Evolutionary conservation across 2,329 filamentous ascomycete genomes (phyloP), one percentile per base, ranked within the genome.

Genomic region (Plenodomus lindquistii): DNA sequence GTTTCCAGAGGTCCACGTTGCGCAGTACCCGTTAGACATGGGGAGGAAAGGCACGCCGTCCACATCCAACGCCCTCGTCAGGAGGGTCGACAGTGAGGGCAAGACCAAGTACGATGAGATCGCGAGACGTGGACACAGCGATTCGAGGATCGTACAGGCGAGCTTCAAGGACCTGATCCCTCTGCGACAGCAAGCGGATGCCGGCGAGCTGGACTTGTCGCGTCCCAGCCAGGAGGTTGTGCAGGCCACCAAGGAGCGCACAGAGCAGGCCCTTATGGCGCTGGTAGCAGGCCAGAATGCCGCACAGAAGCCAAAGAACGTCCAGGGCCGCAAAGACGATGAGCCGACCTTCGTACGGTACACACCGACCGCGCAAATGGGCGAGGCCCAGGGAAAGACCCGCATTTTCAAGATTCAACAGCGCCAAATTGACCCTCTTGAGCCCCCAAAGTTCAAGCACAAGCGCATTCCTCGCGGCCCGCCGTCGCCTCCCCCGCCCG

Each of bases 381-480:
- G 94, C 11, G 90, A 91, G 71, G 84, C 79, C 19, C 85, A 83
- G 34, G 87, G 86, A 73, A 96, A 96, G 76, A 90, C 97, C 65
- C 86, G 94, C 13, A 96, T 99, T 58, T 95, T 99, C 84, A 97
- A 97, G 79, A 97, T 99, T 74, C 91, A 97, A 31, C 91, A 97
- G 72, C 82, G 91, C 46, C 93, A 97, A 72, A 82, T 87, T 60
- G 94, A 99, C 74, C 94, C 94, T 0, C 89, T 97, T 87, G 93
- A 97, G 68, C 94, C 94, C 1, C 93, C 94, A 2, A 97, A 97
- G 67, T 97, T 97, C 78, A 97, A 97, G 75, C 91, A 97, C 77
- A 97, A 97, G 80, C 96, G 97, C 77, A 96, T 99, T 48, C 93
- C 93, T 9, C 84, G 91, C 62, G 92, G 93, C 29, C 92, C 94